Evolutionary conservation across 768 basidiomycete genomes (phyloP).

Genomic region (Daedaleopsis sinensis): DNA sequence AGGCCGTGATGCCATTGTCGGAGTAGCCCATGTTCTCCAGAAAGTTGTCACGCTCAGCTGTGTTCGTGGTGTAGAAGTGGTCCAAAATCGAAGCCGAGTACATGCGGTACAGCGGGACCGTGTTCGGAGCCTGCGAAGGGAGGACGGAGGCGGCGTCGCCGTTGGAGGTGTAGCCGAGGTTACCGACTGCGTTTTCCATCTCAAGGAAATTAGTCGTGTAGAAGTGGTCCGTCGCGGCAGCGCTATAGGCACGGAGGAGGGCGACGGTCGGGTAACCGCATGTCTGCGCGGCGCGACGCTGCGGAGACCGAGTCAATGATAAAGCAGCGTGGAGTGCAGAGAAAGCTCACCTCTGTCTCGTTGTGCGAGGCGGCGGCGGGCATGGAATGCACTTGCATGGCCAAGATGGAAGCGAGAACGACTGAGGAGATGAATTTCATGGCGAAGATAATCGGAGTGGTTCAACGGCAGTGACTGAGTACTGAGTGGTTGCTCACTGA

Average conservation of each 20-base stretch:
- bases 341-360: neutral
- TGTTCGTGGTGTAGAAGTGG: conserved; percentile 27
- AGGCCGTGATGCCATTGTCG: conserved; percentile 15
- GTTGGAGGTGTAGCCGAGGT: conserved; percentile 13
- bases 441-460: neutral
- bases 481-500: too few relatives aligned
- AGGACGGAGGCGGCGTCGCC: conserved; percentile 6
- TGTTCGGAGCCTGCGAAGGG: neutral
- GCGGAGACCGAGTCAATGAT: neutral
- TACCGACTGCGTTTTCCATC: conserved; percentile 6
- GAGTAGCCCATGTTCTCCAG: conserved; percentile 11
- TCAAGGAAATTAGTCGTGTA: conserved; percentile 17
- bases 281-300: neutral
- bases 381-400: neutral
- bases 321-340: neutral
- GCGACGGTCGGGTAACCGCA: neutral
- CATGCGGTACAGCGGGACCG: conserved; percentile 25
- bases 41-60: conserved; percentile 17
- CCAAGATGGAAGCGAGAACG: neutral
- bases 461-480: neutral
- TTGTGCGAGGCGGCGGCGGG: neutral
- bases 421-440: neutral
- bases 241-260: conserved; percentile 12
- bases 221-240: conserved; percentile 16
- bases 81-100: conserved; percentile 15